A percentile compares a stretch with the other conserved stretches of the same genome.
Conservation (phyloP, 306 rosid genomes). For the Coriaria nepalensis region DNA sequence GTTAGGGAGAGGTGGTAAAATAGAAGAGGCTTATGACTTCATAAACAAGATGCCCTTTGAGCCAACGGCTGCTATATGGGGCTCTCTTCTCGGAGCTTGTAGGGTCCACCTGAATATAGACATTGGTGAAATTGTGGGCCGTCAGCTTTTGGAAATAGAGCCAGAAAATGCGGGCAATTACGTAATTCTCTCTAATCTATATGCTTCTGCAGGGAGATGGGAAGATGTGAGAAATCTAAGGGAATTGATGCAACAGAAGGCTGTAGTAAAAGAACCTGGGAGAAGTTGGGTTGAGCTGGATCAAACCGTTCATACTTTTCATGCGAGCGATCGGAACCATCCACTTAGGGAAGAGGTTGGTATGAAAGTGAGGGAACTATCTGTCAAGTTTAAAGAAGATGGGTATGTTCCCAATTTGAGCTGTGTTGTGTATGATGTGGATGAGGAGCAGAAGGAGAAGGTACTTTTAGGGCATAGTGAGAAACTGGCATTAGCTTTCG, state of each 20-base stretch:
- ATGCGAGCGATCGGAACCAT: slow-evolving; percentile 66
- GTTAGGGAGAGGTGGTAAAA: slow-evolving; percentile 71
- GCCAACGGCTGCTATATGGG: slow-evolving; percentile 79
- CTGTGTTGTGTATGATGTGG: slow-evolving; percentile 70
- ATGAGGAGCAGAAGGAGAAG: slow-evolving; percentile 88
- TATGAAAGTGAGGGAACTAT: slow-evolving; percentile 49
- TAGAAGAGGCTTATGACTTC: slow-evolving; percentile 56
- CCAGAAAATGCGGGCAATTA: slow-evolving; percentile 82
- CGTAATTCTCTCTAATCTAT: slow-evolving; percentile 70
- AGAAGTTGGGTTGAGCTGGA: slow-evolving; percentile 76
- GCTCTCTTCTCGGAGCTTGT: slow-evolving; percentile 77
- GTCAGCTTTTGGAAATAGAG: slow-evolving; percentile 52
- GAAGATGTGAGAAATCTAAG: slow-evolving; percentile 57
- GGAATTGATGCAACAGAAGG: slow-evolving; percentile 51
- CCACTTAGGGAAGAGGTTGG: slow-evolving; percentile 68
- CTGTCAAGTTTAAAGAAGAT: slow-evolving; percentile 46
- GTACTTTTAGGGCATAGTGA: slow-evolving; percentile 71
- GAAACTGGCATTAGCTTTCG: slow-evolving; percentile 68
- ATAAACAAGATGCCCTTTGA: slow-evolving; percentile 41
- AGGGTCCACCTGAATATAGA: slow-evolving; percentile 54
- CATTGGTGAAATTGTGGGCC: slow-evolving; percentile 57
- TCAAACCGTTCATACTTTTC: slow-evolving; percentile 66
- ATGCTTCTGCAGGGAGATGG: slow-evolving; percentile 85
- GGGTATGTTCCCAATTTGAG: slow-evolving; percentile 74
- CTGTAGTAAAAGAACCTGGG: slow-evolving; percentile 67